Base-by-base conservation (phyloP, 345 rosid genomes). In the Barbarea vulgaris region DNA sequence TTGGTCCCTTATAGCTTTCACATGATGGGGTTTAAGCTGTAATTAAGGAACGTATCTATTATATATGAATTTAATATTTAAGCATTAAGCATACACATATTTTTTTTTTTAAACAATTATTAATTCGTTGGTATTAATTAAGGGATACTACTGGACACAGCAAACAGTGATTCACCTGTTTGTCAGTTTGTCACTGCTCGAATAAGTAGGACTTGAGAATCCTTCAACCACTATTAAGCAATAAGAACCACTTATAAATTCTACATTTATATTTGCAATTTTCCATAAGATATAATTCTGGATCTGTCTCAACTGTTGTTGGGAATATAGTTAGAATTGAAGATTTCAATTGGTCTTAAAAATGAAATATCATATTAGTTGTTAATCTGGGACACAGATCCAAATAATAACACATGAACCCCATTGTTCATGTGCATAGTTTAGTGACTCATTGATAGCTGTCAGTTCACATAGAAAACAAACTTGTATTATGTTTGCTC, bases 391-490 rank as follows among this genome's bases (percentile, higher is more conserved):
- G 67, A 46, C 66, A 67, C 33, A 63, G 59, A 77, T 77, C 80
- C 66, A 63, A 55, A 77, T 51, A 70, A 18, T 25, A 77, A 77
- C 80, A 69, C 79, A 76, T 76, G 79, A 76, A 76, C 69, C 47
- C 75, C 69, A 76, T 69, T 76, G 66, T 76, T 69, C 80, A 76
- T 63, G 66, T 70, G 80, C 66, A 77, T 70, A 22, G 76, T 63
- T 63, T 63, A 55, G 76, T 77, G 80, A 63, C 60, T 64, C 76
- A 70, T 5, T 77, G 66, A 77, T 63, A 77, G 80, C 77, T 78
- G 81, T 78, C 50, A 44, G 50, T 46, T 46, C 81, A 55, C 41
- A 51, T 30, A 44, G 44, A 77, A 47, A 77, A 69, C 42, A 70
- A 10, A 63, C 59, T n/a, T n/a, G n/a, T 74, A 46, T 30, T 65